These are phyloP conservation scores for Sambucus nigra DNA, from an alignment of 129 eudicot species.

Conservation along the genomic window DNA sequence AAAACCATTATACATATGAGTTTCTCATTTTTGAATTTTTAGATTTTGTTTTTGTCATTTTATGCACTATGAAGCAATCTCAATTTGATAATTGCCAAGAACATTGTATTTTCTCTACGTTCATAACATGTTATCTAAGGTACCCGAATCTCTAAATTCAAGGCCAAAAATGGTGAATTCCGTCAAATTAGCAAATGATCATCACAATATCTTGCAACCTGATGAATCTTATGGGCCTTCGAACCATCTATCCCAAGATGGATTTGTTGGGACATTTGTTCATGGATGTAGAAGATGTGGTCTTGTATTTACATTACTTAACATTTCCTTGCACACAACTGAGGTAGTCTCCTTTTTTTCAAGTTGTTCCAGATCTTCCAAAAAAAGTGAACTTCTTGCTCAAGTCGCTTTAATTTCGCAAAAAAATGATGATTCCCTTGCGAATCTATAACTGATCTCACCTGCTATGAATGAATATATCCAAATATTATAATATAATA, in stretches of 20 bases:
- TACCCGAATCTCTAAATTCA: neutral
- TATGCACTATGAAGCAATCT: slow-evolving; percentile 19
- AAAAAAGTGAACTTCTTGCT: slow-evolving; percentile 54
- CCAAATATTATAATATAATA: too few species aligned
- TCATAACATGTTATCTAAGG: neutral
- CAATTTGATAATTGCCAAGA: slow-evolving; percentile 1
- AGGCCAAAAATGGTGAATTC: neutral
- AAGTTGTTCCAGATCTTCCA: slow-evolving; percentile 90
- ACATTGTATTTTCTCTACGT: slow-evolving; percentile 10
- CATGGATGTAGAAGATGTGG: slow-evolving; percentile 85
- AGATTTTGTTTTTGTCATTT: too few species aligned
- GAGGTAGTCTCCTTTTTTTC: slow-evolving; percentile 75
- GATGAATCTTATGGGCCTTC: slow-evolving; percentile 80
- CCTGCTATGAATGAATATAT: neutral
- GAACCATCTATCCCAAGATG: slow-evolving; percentile 95
- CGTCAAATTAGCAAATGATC: neutral
- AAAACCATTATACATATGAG: neutral
- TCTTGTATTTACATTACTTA: slow-evolving; percentile 44
- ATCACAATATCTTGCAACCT: slow-evolving; percentile 68
- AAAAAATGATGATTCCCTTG: slow-evolving; percentile 60
- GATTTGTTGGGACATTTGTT: slow-evolving; percentile 64
- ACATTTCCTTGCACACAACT: slow-evolving; percentile 63
- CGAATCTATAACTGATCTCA: slow-evolving; percentile 20
- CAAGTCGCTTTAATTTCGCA: slow-evolving; percentile 62
- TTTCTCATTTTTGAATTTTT: too few species aligned